phyloP scores from a whole-genome alignment of 2,329 filamentous ascomycete species.

The Remersonia thermophila region DNA sequence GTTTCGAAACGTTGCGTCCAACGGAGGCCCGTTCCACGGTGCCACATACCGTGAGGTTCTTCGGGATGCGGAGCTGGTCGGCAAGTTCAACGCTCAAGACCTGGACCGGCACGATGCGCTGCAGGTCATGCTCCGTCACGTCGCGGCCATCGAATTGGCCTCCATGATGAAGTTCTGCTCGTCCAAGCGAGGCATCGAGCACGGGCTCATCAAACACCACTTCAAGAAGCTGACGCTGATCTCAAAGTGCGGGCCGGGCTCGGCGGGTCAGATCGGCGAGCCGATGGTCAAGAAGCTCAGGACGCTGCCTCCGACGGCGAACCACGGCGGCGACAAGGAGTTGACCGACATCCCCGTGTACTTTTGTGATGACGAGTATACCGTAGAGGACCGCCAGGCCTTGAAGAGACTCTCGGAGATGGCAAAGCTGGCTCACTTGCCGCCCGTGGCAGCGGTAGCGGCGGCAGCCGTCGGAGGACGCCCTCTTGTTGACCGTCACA shows the following conservation, averaged over 20 bases:
- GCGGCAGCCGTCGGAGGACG: no score
- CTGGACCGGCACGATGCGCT: slow-evolving; percentile 2
- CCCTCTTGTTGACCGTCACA: slow-evolving; percentile 6
- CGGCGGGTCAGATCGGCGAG: background rate
- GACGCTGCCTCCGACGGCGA: slow-evolving; percentile 2
- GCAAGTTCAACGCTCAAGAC: background rate
- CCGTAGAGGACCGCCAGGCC: slow-evolving; percentile 2
- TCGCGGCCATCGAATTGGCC: slow-evolving; percentile 7
- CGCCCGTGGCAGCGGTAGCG: background rate
- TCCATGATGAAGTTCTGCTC: slow-evolving; percentile 1
- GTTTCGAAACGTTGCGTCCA: slow-evolving; percentile 2
- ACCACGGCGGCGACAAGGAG: slow-evolving; percentile 1
- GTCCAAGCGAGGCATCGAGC: slow-evolving; percentile 2
- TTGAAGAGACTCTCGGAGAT: background rate
- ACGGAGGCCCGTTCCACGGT: slow-evolving; percentile 2
- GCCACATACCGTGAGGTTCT: slow-evolving; percentile 1
- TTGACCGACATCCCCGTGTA: slow-evolving; percentile 2
- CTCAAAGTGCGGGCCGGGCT: background rate
- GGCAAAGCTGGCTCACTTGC: background rate
- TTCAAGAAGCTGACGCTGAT: slow-evolving; percentile 1
- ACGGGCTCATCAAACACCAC: slow-evolving; percentile 1
- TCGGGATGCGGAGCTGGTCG: background rate
- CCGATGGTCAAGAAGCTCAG: background rate
- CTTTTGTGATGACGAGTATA: slow-evolving; percentile 5
- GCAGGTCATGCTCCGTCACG: slow-evolving; percentile 10